phyloP scores from a whole-genome alignment of 345 rosid genomes.

The Microcos paniculata region DNA sequence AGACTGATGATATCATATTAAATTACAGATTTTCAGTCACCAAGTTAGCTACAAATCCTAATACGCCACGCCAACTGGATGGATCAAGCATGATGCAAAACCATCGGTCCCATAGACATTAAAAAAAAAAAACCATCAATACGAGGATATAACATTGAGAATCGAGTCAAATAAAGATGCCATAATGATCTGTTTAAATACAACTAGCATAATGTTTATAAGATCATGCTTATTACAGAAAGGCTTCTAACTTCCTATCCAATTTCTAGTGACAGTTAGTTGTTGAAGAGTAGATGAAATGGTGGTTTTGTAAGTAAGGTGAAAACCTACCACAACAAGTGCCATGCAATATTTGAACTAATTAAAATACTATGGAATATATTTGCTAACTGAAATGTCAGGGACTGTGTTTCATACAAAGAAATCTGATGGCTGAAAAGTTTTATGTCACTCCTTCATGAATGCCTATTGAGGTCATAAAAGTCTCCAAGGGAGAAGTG shows the following conservation, averaged over 20 bases:
- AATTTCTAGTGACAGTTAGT: background rate
- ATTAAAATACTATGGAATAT: background rate
- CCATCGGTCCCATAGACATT: background rate
- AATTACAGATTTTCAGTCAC: background rate
- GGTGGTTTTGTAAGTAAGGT: conserved; percentile 4
- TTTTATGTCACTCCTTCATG: conserved; percentile 26
- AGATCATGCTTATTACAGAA: background rate
- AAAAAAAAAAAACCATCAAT: background rate
- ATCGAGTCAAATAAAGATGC: background rate
- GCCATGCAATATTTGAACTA: background rate
- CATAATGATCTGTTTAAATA: background rate
- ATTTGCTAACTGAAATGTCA: background rate
- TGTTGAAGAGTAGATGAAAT: conserved; percentile 18
- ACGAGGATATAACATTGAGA: background rate
- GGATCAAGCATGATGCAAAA: background rate
- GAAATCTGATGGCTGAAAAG: background rate
- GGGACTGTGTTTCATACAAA: background rate
- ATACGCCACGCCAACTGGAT: background rate
- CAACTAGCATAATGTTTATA: background rate
- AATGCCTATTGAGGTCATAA: conserved; percentile 22
- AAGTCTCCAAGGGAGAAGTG: conserved; percentile 5
- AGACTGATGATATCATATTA: background rate
- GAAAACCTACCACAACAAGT: background rate
- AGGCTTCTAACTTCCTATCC: background rate
- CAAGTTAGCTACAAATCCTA: background rate